phyloP scores from a whole-genome alignment of 192 early-diverging fungal genomes.

The Ambispora gerdemannii region DNA sequence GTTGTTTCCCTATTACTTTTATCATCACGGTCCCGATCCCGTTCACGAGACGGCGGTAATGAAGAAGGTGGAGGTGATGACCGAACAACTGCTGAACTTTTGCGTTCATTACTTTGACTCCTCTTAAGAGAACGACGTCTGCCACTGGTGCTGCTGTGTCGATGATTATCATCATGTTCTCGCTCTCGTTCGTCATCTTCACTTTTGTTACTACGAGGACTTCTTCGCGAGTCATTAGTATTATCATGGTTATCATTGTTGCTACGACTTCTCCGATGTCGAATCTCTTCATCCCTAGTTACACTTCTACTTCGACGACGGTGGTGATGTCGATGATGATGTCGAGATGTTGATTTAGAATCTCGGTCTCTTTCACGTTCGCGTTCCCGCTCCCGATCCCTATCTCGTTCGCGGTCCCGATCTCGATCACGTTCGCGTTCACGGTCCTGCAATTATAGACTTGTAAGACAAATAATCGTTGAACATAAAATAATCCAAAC shows the following conservation, averaged over 20 bases:
- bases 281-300: constrained; percentile 34
- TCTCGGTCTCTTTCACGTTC: no score
- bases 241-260: no score
- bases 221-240: constrained; percentile 34
- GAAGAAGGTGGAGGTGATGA: no score
- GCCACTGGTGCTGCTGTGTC: constrained; percentile 26
- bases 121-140: constrained; percentile 12
- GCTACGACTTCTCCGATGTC: no score
- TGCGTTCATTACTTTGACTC: constrained; percentile 14
- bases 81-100: no score
- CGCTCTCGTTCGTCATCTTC: constrained; percentile 30
- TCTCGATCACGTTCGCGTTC: background rate
- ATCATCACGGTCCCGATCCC: constrained; percentile 20
- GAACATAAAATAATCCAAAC: constrained; percentile 10
- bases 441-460: background rate
- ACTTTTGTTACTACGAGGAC: constrained; percentile 29
- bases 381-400: constrained; percentile 16
- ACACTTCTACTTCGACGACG: constrained; percentile 30
- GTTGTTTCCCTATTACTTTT: constrained; percentile 23
- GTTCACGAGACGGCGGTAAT: no score
- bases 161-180: no score
- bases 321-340: constrained; percentile 27
- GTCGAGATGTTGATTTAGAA: no score
- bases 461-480: constrained; percentile 22
- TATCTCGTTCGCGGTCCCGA: constrained; percentile 6